Conservation (phyloP, 164 flowering plant species). For the Protea cynaroides region DNA sequence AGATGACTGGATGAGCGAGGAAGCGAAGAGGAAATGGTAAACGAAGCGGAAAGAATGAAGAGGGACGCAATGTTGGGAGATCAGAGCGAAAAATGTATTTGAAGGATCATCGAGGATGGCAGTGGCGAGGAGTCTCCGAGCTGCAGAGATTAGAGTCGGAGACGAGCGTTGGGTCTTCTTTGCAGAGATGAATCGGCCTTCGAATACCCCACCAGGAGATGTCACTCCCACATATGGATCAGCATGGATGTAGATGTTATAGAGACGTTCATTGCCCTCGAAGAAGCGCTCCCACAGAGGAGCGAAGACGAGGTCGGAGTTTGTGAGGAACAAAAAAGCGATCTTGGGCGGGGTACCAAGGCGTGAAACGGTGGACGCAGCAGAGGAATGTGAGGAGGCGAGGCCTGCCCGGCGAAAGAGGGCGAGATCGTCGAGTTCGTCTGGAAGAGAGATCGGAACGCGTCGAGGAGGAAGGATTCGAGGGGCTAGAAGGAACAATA, state of each 20-base stretch:
- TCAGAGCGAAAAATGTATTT: conserved; percentile 55
- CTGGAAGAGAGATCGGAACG: conserved; percentile 47
- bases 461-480: conserved; percentile 42
- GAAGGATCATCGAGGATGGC: conserved; percentile 58
- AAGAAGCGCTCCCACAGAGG: conserved; percentile 88
- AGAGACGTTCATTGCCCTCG: conserved; percentile 23
- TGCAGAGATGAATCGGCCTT: conserved; percentile 20
- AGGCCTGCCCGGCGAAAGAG: conserved; percentile 60
- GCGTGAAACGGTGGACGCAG: conserved; percentile 18
- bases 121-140: conserved; percentile 56
- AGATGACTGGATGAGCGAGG: conserved; percentile 13
- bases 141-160: conserved; percentile 58
- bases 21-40: conserved; percentile 42
- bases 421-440: conserved; percentile 71
- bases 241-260: conserved; percentile 82
- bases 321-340: conserved; percentile 87
- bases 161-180: conserved; percentile 52
- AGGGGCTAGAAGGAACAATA: conserved; percentile 50
- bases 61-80: conserved; percentile 91
- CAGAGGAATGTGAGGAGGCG: conserved; percentile 15
- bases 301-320: conserved; percentile 63
- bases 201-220: conserved; percentile 42
- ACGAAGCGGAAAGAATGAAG: conserved; percentile 67
- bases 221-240: conserved; percentile 51
- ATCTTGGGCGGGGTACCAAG: conserved; percentile 49